Evolutionary conservation across 2,329 filamentous ascomycete genomes (phyloP), one percentile per base, ranked within the genome.

Genomic region (Diaporthe destruens): DNA sequence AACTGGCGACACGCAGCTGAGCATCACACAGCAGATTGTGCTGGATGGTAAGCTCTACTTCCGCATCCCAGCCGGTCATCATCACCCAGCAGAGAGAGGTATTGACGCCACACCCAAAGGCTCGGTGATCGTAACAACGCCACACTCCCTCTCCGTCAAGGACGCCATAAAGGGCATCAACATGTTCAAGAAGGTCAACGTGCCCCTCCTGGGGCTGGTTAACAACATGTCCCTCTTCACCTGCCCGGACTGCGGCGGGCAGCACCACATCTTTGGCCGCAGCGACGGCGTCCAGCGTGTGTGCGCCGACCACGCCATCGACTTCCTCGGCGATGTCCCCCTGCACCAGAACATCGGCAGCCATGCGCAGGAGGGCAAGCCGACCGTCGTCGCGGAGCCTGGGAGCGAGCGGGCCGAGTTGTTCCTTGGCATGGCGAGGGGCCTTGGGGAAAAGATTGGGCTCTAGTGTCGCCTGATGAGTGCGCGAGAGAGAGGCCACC

Each of bases 1-100:
- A 3, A 99, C 96, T 0, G 96, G 96, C 32, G 96, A 99, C 79
- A 96, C 96, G 0, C 96, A 99, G 80, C 87, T 99, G 76, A 98
- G 94, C n/a, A 96, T 99, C 74, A 96, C 94, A 20, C 96, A 99
- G 81, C 96, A 98, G 83, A 87, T 99, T 14, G 86, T 93, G n/a
- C 85, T 99, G 2, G 94, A 97, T 77, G 96, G 95, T 87, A 84
- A 80, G 85, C 76, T 23, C 25, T n/a, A 3, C 32, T 7, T 32
- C 51, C 34, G 5, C 32, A 66, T 55, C 73, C 75, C 44, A 72
- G 23, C 29, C 25, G 11, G 0, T 25, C 49, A 18, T 20, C 18
- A 7, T 42, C 16, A 6, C 39, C 9, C 14, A 42, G 14, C 39
- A 42, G 3, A 36, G 1, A 18, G 34, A 42, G 39, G 6, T 42